These are phyloP conservation scores for Waltergamsia citrina DNA, from an alignment of 2,329 filamentous ascomycete species.

Conservation along the genomic window DNA sequence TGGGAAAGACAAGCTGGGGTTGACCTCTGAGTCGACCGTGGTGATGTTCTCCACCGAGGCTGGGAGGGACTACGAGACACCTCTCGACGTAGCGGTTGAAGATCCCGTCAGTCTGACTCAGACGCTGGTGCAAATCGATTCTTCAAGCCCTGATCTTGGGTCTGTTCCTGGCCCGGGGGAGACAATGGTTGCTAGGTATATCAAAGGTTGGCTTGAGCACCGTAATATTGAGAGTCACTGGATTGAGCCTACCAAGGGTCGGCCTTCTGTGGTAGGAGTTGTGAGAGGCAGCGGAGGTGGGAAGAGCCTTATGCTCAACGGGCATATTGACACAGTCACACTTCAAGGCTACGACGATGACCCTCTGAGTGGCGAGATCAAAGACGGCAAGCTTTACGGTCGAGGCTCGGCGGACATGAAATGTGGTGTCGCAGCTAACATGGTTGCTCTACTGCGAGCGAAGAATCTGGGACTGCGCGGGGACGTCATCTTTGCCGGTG, in stretches of 20 bases:
- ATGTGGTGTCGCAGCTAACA: conserved; percentile 33
- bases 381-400: conserved; percentile 30
- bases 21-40: conserved; percentile 43
- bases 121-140: conserved; percentile 36
- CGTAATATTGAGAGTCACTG: conserved; percentile 39
- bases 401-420: conserved; percentile 43
- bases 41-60: conserved; percentile 57
- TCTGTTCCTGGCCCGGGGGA: conserved; percentile 33
- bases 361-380: conserved; percentile 30
- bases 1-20: conserved; percentile 20
- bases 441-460: conserved; percentile 28
- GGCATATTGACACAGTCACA: conserved; percentile 43
- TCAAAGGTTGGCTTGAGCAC: conserved; percentile 39
- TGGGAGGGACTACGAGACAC: conserved; percentile 38
- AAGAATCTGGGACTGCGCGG: conserved; percentile 29
- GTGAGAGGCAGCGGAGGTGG: conserved; percentile 34
- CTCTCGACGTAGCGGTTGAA: conserved; percentile 27
- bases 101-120: conserved; percentile 32
- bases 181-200: conserved; percentile 31
- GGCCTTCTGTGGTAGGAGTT: conserved; percentile 40
- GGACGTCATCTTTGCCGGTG: conserved; percentile 41
- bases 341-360: conserved; percentile 34
- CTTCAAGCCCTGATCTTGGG: conserved; percentile 33
- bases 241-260: conserved; percentile 32
- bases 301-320: conserved; percentile 40